A percentile compares a stretch with the other conserved stretches of the same genome.
phyloP scores from a whole-genome alignment of 2,329 filamentous ascomycete genomes.

The Capronia epimyces region DNA sequence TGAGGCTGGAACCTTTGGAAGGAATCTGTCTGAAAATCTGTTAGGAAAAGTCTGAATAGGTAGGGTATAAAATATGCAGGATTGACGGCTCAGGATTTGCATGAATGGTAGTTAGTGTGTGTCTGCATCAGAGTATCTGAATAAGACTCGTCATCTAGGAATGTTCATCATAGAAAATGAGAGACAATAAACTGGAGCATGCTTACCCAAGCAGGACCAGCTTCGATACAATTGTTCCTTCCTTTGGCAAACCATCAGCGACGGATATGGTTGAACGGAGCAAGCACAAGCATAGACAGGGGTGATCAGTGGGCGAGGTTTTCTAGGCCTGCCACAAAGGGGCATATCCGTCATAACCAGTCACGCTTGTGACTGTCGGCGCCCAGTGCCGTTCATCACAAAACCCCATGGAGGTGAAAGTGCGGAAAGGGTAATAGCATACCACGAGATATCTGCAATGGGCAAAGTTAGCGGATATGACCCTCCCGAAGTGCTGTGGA shows the following conservation, averaged over 20 bases:
- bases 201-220: not conserved
- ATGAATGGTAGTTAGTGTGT: conserved; percentile 57
- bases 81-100: conserved; percentile 44
- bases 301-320: conserved; percentile 92
- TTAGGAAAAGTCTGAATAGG: not conserved
- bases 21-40: not conserved
- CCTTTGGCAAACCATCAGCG: not conserved
- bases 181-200: not conserved
- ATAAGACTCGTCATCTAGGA: conserved; percentile 61
- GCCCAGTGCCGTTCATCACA: conserved; percentile 97
- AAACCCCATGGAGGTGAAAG: conserved; percentile 28
- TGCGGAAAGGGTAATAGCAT: conserved; percentile 18
- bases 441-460: conserved; percentile 2
- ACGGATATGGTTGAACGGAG: not conserved
- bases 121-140: conserved; percentile 56
- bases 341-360: conserved; percentile 78
- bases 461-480: conserved; percentile 7
- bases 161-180: conserved; percentile 45
- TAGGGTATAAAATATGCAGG: not conserved
- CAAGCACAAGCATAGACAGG: not conserved
- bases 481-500: not conserved
- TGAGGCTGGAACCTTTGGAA: conserved; percentile 13
- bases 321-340: conserved; percentile 97
- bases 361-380: conserved; percentile 60
- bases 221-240: not conserved